phyloP scores from a whole-genome alignment of 2,329 filamentous ascomycete species.

The Pestalotiopsis sp. region DNA sequence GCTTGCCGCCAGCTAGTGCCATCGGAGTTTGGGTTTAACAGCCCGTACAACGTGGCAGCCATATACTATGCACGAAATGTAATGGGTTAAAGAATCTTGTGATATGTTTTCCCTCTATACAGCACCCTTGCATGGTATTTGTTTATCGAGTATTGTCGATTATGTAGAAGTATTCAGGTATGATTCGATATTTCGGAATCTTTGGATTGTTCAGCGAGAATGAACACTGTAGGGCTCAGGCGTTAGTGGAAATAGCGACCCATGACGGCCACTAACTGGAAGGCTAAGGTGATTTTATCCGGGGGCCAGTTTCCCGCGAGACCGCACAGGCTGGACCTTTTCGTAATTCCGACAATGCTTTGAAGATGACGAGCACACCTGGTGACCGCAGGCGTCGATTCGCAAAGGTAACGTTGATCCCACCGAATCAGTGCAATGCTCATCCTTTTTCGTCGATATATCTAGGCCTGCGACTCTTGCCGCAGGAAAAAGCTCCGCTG shows the following conservation, averaged over 20 bases:
- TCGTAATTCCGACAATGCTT: neutral
- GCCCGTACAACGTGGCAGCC: neutral
- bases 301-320: neutral
- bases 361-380: neutral
- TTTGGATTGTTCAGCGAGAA: neutral
- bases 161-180: too few species aligned
- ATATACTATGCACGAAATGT: neutral
- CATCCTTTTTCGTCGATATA: too few species aligned
- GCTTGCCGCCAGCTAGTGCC: neutral
- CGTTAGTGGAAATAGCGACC: neutral
- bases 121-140: neutral
- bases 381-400: neutral
- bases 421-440: too few species aligned
- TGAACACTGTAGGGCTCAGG: neutral
- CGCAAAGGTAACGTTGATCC: neutral
- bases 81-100: neutral
- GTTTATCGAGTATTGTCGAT: too few species aligned
- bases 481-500: conserved; percentile 2
- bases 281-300: neutral
- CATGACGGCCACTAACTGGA: neutral
- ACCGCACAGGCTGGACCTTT: neutral
- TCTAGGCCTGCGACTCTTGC: conserved; percentile 2
- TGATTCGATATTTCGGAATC: too few species aligned
- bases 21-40: neutral
- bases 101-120: neutral